Evolutionary conservation across 148 eudicot genomes (phyloP).

Genomic region (Rhododendron mucronatum): DNA sequence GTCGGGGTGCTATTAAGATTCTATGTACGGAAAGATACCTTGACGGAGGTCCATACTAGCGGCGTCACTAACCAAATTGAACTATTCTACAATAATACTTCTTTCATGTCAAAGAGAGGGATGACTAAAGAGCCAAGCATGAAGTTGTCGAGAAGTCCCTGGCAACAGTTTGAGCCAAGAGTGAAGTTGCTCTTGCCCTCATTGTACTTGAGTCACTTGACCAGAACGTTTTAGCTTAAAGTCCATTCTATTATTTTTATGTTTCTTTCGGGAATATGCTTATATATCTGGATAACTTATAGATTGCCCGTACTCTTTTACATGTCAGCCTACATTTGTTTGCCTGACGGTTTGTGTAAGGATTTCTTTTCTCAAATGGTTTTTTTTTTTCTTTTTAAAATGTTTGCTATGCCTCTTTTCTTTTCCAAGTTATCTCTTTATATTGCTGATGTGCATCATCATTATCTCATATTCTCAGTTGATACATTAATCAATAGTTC

Average conservation of each 20-base stretch:
- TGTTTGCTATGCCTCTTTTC: not conserved
- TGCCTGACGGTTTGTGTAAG: not conserved
- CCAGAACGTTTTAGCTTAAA: not conserved
- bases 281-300: not conserved
- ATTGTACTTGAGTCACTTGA: not conserved
- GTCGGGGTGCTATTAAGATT: not conserved
- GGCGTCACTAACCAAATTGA: not conserved
- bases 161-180: not conserved
- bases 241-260: not conserved
- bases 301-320: not conserved
- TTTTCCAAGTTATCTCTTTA: not conserved
- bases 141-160: not conserved
- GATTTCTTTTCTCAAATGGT: not conserved
- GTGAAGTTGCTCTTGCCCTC: no score
- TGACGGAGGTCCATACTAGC: not conserved
- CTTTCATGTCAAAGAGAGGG: not conserved
- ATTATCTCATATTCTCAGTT: not conserved
- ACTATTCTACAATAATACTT: not conserved
- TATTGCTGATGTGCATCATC: not conserved
- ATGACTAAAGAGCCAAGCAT: not conserved
- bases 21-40: not conserved
- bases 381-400: not conserved
- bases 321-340: not conserved
- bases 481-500: slow-evolving; percentile 3
- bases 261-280: not conserved